Conservation (phyloP, 495 filamentous ascomycete genomes). For the Penicillium riverlandense region DNA sequence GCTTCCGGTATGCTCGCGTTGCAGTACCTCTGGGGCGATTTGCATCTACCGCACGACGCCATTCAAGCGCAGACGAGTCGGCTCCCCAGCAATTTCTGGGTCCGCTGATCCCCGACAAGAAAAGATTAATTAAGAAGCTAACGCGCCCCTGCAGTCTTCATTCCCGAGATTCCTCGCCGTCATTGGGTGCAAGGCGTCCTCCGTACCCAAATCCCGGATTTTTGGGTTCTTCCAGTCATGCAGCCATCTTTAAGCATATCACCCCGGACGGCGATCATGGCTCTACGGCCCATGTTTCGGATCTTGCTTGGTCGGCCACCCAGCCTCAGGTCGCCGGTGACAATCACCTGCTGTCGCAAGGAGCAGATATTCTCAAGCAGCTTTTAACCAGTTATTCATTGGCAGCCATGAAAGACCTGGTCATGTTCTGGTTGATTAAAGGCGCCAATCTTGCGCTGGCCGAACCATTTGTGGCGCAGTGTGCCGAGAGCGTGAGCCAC, state of each 20-base stretch:
- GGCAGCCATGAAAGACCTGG: conserved; percentile 21
- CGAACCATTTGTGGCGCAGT: conserved; percentile 23
- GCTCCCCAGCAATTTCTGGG: background rate
- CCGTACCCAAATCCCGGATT: conserved; percentile 38
- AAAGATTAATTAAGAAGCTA: background rate
- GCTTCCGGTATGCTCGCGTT: conserved; percentile 32
- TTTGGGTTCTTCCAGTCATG: conserved; percentile 36
- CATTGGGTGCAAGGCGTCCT: conserved; percentile 19
- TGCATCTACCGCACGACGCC: conserved; percentile 35
- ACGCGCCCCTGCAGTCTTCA: conserved; percentile 3
- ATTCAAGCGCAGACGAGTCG: conserved; percentile 25
- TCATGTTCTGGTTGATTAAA: conserved; percentile 25
- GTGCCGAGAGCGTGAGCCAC: conserved; percentile 19
- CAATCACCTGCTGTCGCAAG: conserved; percentile 17
- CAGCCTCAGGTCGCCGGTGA: conserved; percentile 11
- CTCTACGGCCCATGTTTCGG: no score
- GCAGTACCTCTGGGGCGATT: conserved; percentile 14
- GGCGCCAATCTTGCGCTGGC: conserved; percentile 29
- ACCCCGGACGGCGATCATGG: conserved; percentile 13
- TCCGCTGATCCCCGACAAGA: no score
- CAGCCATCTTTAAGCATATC: conserved; percentile 35
- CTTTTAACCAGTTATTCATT: conserved; percentile 16
- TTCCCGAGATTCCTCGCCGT: conserved; percentile 16
- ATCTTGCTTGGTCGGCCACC: background rate
- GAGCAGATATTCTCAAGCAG: conserved; percentile 20